phyloP scores from a whole-genome alignment of 2,329 filamentous ascomycete species.

The Talaromyces sp. region DNA sequence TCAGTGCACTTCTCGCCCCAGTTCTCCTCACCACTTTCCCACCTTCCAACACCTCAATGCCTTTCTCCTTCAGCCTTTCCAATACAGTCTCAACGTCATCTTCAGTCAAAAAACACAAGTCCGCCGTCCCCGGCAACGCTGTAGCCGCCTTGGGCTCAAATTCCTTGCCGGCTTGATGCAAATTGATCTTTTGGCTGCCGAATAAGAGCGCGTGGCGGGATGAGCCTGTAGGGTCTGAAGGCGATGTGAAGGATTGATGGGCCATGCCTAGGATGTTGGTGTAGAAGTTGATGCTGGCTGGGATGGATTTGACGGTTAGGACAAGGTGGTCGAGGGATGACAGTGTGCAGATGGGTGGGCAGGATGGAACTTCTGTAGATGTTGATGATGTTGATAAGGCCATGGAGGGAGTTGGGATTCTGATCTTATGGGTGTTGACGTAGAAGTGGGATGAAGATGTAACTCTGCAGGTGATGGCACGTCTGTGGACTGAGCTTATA shows the following conservation, averaged over 20 bases:
- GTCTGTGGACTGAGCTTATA: not conserved
- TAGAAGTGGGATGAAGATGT: not conserved
- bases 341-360: conserved; percentile 18
- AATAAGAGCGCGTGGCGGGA: conserved; percentile 55
- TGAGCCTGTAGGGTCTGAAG: conserved; percentile 31
- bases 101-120: conserved; percentile 59
- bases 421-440: not conserved
- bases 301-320: conserved; percentile 54
- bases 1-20: conserved; percentile 54
- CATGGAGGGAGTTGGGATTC: not conserved
- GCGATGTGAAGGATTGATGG: conserved; percentile 50
- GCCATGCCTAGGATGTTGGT: conserved; percentile 56
- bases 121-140: conserved; percentile 56
- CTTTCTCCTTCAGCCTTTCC: conserved; percentile 39
- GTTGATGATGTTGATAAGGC: not conserved
- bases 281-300: conserved; percentile 55
- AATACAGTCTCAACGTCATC: conserved; percentile 47
- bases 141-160: conserved; percentile 58
- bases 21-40: conserved; percentile 53
- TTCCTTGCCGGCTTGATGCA: conserved; percentile 57
- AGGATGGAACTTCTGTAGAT: conserved; percentile 9
- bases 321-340: conserved; percentile 58
- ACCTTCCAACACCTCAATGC: conserved; percentile 47
- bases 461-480: not conserved
- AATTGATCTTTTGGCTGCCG: conserved; percentile 59